Conservation (phyloP, 768 basidiomycete species). For the Macrolepiota fuliginosa region DNA sequence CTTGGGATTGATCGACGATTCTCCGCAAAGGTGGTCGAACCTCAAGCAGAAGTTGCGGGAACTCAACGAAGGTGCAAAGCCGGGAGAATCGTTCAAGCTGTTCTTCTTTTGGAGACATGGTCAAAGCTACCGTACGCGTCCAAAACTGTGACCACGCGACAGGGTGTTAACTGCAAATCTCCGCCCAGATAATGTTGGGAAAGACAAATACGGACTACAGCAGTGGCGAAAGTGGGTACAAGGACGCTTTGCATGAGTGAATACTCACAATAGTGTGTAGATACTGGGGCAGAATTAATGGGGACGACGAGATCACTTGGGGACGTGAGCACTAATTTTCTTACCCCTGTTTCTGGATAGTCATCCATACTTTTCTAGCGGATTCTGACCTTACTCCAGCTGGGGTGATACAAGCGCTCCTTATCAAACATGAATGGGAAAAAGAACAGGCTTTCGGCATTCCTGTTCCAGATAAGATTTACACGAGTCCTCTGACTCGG, state of each 20-base stretch:
- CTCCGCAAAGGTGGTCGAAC: slow-evolving; percentile 46
- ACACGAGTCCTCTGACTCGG: slow-evolving; percentile 62
- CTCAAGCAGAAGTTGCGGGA: slow-evolving; percentile 38
- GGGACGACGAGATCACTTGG: slow-evolving; percentile 68
- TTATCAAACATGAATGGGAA: slow-evolving; percentile 45
- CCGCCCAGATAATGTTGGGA: slow-evolving; percentile 61
- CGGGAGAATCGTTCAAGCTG: slow-evolving; percentile 52
- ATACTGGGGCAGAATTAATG: slow-evolving; percentile 60
- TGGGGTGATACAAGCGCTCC: slow-evolving; percentile 55
- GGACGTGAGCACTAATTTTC: slow-evolving; percentile 53
- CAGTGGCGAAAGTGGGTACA: slow-evolving; percentile 57
- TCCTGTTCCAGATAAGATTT: slow-evolving; percentile 53
- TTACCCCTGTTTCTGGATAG: not conserved
- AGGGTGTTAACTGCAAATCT: not conserved
- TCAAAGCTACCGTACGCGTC: slow-evolving; percentile 63
- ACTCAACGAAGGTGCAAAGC: slow-evolving; percentile 43
- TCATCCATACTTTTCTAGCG: slow-evolving; percentile 32
- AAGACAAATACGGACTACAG: slow-evolving; percentile 52
- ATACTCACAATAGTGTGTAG: slow-evolving; percentile 28
- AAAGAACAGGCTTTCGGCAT: slow-evolving; percentile 41
- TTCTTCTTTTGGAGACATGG: slow-evolving; percentile 71
- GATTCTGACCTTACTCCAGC: slow-evolving; percentile 62
- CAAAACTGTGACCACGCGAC: not conserved
- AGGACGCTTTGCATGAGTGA: not conserved
- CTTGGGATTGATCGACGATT: slow-evolving; percentile 58